A percentile compares a stretch with the other conserved stretches of the same genome.
Conservation (phyloP, 2,329 filamentous ascomycete genomes). For the Aspergillus flavus region DNA sequence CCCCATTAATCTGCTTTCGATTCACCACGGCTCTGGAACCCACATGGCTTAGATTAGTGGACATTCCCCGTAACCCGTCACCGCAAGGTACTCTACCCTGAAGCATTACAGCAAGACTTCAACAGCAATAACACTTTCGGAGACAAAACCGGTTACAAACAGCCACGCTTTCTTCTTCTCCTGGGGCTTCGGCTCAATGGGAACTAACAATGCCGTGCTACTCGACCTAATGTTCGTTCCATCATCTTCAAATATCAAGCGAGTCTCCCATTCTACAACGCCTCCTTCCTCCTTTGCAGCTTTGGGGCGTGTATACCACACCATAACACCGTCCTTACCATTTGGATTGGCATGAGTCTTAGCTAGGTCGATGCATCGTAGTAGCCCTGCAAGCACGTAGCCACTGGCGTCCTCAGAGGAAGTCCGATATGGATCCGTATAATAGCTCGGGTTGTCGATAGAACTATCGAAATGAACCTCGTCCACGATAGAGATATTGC, state of each 20-base stretch:
- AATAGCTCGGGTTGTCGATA: conserved; percentile 63
- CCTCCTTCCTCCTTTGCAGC: conserved; percentile 11
- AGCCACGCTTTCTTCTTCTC: conserved; percentile 56
- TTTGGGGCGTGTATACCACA: conserved; percentile 48
- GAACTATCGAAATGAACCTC: conserved; percentile 48
- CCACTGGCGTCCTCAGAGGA: conserved; percentile 54
- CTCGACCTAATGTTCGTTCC: conserved; percentile 53
- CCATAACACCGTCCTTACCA: conserved; percentile 48
- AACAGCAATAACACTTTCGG: conserved; percentile 53
- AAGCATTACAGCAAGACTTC: conserved; percentile 51
- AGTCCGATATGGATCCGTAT: conserved; percentile 55
- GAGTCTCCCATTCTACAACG: conserved; percentile 44
- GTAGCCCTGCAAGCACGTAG: conserved; percentile 55
- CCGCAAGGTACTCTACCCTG: background rate
- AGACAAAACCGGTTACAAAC: conserved; percentile 60
- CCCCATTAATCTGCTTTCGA: background rate
- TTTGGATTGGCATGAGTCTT: conserved; percentile 33
- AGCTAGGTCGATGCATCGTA: conserved; percentile 43
- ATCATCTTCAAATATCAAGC: conserved; percentile 62
- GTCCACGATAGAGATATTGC: conserved; percentile 47
- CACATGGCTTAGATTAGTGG: background rate
- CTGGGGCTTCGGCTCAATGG: conserved; percentile 52
- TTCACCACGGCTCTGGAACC: background rate
- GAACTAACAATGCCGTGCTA: conserved; percentile 57
- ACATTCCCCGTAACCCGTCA: background rate